These are phyloP conservation scores for Crithidia sp. DNA, from an alignment of 208 protist genomes.

Conservation along the genomic window DNA sequence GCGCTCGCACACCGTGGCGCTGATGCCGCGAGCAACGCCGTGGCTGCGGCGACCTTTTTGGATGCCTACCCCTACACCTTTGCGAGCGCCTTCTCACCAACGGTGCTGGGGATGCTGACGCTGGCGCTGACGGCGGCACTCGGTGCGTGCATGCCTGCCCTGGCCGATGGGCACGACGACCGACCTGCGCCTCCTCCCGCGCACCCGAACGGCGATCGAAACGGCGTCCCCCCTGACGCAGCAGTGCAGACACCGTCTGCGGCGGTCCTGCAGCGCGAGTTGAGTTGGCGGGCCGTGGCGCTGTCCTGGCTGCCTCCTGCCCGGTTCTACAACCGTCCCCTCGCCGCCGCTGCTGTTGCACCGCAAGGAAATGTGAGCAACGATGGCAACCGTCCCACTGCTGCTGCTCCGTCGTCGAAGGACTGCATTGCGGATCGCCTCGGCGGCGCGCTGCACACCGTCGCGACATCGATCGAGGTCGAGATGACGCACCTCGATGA, in stretches of 20 bases:
- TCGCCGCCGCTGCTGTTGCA: neutral
- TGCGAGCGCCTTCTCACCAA: neutral
- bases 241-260: neutral
- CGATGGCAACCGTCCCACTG: neutral
- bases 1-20: neutral
- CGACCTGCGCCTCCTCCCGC: neutral
- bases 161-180: neutral
- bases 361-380: neutral
- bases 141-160: neutral
- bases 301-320: constrained; percentile 1
- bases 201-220: too few species aligned
- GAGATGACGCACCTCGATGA: neutral
- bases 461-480: neutral
- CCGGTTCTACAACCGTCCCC: constrained; percentile 3
- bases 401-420: neutral
- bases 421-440: constrained; percentile 4
- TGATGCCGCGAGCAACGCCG: neutral
- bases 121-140: constrained; percentile 6
- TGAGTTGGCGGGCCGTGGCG: constrained; percentile 5
- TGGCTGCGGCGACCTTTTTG: neutral
- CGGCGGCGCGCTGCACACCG: neutral
- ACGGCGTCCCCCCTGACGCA: neutral
- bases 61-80: constrained; percentile 15
- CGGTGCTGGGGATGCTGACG: neutral
- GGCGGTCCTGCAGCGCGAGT: constrained; percentile 2